Percentiles rank a stretch among this genome's conserved stretches.
Evolutionary conservation across 352 stramenopile genomes (phyloP).

Genomic region (Phytophthora sansomeana): DNA sequence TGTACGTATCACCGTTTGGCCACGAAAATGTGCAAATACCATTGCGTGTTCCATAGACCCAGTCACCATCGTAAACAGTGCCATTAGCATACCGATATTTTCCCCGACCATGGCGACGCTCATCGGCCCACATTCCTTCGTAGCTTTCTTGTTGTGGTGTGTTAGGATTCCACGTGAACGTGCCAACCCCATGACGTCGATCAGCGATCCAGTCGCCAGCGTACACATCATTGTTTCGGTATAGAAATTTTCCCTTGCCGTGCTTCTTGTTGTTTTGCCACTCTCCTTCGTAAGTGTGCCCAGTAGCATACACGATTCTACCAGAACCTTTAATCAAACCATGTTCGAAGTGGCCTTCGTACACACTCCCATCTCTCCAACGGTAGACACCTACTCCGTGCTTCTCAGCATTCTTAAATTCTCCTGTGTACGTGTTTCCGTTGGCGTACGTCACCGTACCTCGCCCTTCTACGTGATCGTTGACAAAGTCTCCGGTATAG

Average conservation of each 20-base stretch:
- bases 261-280: conserved; percentile 81
- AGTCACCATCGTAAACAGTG: conserved; percentile 72
- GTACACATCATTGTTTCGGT: conserved; percentile 87
- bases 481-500: conserved; percentile 65
- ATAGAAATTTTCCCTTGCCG: conserved; percentile 81
- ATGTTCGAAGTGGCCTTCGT: conserved; percentile 73
- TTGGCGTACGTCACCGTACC: conserved; percentile 88
- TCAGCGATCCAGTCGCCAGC: conserved; percentile 74
- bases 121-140: conserved; percentile 72
- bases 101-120: conserved; percentile 68
- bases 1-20: conserved; percentile 88
- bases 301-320: conserved; percentile 65
- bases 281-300: conserved; percentile 68
- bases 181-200: conserved; percentile 59
- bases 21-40: conserved; percentile 85
- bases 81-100: conserved; percentile 72
- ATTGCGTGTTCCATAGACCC: conserved; percentile 68
- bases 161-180: conserved; percentile 68
- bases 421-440: conserved; percentile 82
- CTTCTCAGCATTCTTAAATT: conserved; percentile 73
- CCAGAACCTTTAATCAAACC: conserved; percentile 73
- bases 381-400: conserved; percentile 62
- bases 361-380: conserved; percentile 86
- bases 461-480: conserved; percentile 75
- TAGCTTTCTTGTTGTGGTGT: conserved; percentile 78